phyloP scores from a whole-genome alignment of 352 stramenopile genomes.

The Hyaloperonospora arabidopsidis region DNA sequence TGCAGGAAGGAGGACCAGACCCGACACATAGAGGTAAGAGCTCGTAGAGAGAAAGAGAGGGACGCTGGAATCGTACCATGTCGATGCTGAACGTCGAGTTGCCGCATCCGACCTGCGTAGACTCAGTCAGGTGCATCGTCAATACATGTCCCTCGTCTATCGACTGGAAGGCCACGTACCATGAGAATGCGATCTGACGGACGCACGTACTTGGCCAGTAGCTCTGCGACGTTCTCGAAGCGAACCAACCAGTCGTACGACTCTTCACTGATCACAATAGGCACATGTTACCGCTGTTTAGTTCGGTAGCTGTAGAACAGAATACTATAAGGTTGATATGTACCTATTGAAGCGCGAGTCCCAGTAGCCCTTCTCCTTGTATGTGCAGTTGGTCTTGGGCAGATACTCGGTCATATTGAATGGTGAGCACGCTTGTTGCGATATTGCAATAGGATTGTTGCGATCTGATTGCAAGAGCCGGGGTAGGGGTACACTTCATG shows the following conservation, averaged over 20 bases:
- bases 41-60: conserved; percentile 2
- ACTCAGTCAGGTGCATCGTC: neutral
- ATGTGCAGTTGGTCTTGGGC: conserved; percentile 46
- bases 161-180: conserved; percentile 13
- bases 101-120: conserved; percentile 51
- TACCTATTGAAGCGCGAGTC: conserved; percentile 54
- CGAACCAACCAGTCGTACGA: conserved; percentile 70
- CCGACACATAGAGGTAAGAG: too few relatives aligned
- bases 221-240: conserved; percentile 40
- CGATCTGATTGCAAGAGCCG: too few relatives aligned
- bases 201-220: conserved; percentile 36
- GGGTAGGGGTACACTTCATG: too few relatives aligned
- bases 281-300: neutral
- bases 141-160: too few relatives aligned
- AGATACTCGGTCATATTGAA: conserved; percentile 31
- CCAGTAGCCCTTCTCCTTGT: conserved; percentile 70
- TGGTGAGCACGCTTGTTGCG: too few relatives aligned
- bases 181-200: conserved; percentile 42
- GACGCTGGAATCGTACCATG: conserved; percentile 26
- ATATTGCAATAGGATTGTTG: too few relatives aligned
- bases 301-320: neutral
- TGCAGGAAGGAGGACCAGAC: neutral
- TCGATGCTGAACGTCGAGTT: conserved; percentile 72
- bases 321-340: too few relatives aligned
- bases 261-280: conserved; percentile 35